Evolutionary conservation across 1,284 basidiomycete species (phyloP).

Genomic region (Schizopora paradoxa): DNA sequence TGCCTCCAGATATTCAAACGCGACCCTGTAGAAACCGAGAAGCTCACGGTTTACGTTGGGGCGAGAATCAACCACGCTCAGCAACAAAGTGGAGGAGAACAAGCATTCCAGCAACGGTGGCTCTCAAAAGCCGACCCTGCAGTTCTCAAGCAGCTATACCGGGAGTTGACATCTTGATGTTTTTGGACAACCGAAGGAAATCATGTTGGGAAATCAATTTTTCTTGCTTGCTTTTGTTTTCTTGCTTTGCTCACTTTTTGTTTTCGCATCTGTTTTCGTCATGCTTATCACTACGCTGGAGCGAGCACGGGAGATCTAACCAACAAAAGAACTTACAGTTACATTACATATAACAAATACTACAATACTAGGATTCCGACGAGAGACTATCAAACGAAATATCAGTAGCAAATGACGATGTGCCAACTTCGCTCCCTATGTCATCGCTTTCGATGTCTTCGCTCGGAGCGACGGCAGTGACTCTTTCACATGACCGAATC

Average conservation of each 20-base stretch:
- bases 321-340: too few species aligned
- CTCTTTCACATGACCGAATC: slow-evolving; percentile 51
- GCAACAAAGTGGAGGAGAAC: slow-evolving; percentile 45
- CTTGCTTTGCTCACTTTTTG: too few species aligned
- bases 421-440: slow-evolving; percentile 14
- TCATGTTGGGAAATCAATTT: too few species aligned
- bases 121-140: slow-evolving; percentile 61
- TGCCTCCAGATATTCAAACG: slow-evolving; percentile 54
- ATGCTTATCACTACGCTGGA: too few species aligned
- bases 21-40: slow-evolving; percentile 62
- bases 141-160: slow-evolving; percentile 64
- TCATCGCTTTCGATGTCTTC: slow-evolving; percentile 16
- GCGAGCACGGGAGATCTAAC: too few species aligned
- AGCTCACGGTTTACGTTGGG: slow-evolving; percentile 54
- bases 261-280: too few species aligned
- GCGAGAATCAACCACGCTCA: slow-evolving; percentile 58
- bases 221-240: not conserved
- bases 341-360: not conserved
- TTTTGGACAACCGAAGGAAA: too few species aligned
- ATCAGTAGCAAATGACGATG: slow-evolving; percentile 13
- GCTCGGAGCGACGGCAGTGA: slow-evolving; percentile 22
- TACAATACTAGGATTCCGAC: not conserved
- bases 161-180: slow-evolving; percentile 36
- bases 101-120: slow-evolving; percentile 52
- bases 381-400: not conserved